A percentile compares a stretch with the other conserved stretches of the same genome.
phyloP scores from a whole-genome alignment of 805 yeast species.

The Cyberlindnera suaveolens region DNA sequence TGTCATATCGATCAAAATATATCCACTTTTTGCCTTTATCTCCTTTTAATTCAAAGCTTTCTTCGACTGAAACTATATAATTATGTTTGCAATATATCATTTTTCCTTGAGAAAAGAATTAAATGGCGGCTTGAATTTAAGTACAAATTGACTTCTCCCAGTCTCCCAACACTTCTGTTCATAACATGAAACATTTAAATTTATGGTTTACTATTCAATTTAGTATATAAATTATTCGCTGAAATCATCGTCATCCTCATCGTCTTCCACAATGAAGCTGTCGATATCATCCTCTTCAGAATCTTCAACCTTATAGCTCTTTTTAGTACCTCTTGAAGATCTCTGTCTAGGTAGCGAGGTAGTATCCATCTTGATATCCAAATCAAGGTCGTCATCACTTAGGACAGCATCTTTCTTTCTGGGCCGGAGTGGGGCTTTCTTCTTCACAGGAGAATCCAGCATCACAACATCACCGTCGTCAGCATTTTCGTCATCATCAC shows the following conservation, averaged over 20 bases:
- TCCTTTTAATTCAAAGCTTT: too few species aligned
- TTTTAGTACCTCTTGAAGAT: slow-evolving; percentile 16
- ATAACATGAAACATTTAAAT: too few species aligned
- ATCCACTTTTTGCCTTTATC: too few species aligned
- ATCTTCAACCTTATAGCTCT: slow-evolving; percentile 8
- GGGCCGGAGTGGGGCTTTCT: slow-evolving; percentile 1
- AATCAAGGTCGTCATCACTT: slow-evolving; percentile 12
- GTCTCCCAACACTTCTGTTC: too few species aligned
- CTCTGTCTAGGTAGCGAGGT: slow-evolving; percentile 12
- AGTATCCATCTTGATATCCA: slow-evolving; percentile 7
- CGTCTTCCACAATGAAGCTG: slow-evolving; percentile 6
- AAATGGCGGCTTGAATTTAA: neutral
- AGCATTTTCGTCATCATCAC: slow-evolving; percentile 13
- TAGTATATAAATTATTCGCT: slow-evolving; percentile 4
- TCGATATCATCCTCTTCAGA: slow-evolving; percentile 6
- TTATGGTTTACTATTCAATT: too few species aligned
- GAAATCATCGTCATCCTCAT: slow-evolving; percentile 14
- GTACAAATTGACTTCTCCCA: neutral
- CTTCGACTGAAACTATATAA: too few species aligned
- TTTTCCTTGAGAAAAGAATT: too few species aligned
- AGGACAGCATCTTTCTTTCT: slow-evolving; percentile 2
- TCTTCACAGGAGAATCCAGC: slow-evolving; percentile 5
- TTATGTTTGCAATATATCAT: too few species aligned
- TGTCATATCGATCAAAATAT: too few species aligned
- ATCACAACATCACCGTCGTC: slow-evolving; percentile 8